These are phyloP conservation scores for Circinella umbellata DNA, from an alignment of 371 early-diverging fungal species.

Conservation along the genomic window DNA sequence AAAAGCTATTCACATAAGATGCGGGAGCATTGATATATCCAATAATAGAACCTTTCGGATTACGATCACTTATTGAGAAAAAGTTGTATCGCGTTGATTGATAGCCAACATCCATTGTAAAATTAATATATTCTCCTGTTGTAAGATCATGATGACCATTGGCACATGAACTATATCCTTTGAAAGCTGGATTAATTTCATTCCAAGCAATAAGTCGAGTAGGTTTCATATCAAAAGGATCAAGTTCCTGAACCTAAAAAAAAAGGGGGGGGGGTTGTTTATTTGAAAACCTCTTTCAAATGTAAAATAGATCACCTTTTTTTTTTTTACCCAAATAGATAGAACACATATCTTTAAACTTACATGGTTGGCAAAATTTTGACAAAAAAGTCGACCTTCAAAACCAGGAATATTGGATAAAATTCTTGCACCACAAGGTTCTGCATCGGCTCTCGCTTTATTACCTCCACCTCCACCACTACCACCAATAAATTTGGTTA, in stretches of 20 bases:
- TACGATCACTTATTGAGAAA: conserved; percentile 61
- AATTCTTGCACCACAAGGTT: conserved; percentile 61
- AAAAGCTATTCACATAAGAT: conserved; percentile 75
- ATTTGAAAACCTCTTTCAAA: no score
- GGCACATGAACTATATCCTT: conserved; percentile 73
- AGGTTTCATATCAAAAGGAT: conserved; percentile 74
- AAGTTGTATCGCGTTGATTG: conserved; percentile 67
- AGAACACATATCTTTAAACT: conserved; percentile 12
- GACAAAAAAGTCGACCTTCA: conserved; percentile 58
- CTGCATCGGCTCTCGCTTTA: conserved; percentile 55
- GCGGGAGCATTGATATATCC: conserved; percentile 66
- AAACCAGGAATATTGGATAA: conserved; percentile 55
- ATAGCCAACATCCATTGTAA: conserved; percentile 72
- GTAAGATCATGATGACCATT: conserved; percentile 69
- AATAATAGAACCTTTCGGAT: conserved; percentile 67
- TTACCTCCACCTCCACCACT: conserved; percentile 19
- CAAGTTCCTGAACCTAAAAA: conserved; percentile 68
- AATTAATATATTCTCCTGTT: conserved; percentile 76
- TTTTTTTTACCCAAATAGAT: background rate
- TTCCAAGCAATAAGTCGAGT: conserved; percentile 65
- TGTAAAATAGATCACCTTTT: conserved; percentile 1
- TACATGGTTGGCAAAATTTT: conserved; percentile 64
- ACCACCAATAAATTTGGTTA: conserved; percentile 38
- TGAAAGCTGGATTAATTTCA: conserved; percentile 72
- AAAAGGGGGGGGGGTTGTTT: no score